A percentile compares a stretch with the other conserved stretches of the same genome.
phyloP scores from a whole-genome alignment of 306 rosid species.

The Lagenaria siceraria region DNA sequence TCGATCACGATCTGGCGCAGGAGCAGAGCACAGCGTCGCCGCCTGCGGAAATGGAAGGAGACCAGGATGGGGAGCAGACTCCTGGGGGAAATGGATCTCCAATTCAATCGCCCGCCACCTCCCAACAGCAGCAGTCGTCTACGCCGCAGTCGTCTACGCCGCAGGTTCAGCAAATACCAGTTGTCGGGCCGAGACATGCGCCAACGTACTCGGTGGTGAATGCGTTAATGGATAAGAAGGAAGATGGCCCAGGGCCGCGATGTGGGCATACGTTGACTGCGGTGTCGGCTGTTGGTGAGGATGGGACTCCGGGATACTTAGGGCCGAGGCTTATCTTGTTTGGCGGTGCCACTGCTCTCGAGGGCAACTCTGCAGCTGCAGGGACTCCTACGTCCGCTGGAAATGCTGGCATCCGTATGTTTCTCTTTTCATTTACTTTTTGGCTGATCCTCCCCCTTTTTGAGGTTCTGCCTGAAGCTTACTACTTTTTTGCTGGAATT shows the following conservation, averaged over 20 bases:
- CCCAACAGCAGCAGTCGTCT: slow-evolving; percentile 21
- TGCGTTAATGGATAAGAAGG: slow-evolving; percentile 83
- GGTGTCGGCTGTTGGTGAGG: slow-evolving; percentile 94
- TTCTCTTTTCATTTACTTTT: slow-evolving; percentile 1
- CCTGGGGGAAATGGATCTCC: slow-evolving; percentile 40
- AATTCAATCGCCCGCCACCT: slow-evolving; percentile 11
- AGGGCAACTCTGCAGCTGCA: slow-evolving; percentile 86
- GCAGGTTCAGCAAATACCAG: slow-evolving; percentile 56
- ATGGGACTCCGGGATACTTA: slow-evolving; percentile 69
- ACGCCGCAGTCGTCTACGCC: slow-evolving; percentile 26
- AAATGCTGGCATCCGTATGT: slow-evolving; percentile 96
- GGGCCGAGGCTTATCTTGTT: slow-evolving; percentile 88
- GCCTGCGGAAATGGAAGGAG: slow-evolving; percentile 39
- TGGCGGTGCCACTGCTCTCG: slow-evolving; percentile 99
- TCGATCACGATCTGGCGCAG: slow-evolving; percentile 67
- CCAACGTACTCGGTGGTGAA: slow-evolving; percentile 85
- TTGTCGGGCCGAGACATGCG: slow-evolving; percentile 87
- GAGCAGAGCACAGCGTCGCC: slow-evolving; percentile 29
- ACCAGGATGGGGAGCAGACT: slow-evolving; percentile 42
- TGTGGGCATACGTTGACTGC: slow-evolving; percentile 98
- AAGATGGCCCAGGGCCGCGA: slow-evolving; percentile 98
- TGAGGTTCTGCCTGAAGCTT: neutral
- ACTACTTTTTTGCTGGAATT: neutral
- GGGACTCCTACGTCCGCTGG: slow-evolving; percentile 97
- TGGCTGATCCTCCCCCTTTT: neutral